Evolutionary conservation across 495 filamentous ascomycete species (phyloP), one percentile per base, ranked within the genome.

Genomic region (Melanomma pulvis-pyrius): DNA sequence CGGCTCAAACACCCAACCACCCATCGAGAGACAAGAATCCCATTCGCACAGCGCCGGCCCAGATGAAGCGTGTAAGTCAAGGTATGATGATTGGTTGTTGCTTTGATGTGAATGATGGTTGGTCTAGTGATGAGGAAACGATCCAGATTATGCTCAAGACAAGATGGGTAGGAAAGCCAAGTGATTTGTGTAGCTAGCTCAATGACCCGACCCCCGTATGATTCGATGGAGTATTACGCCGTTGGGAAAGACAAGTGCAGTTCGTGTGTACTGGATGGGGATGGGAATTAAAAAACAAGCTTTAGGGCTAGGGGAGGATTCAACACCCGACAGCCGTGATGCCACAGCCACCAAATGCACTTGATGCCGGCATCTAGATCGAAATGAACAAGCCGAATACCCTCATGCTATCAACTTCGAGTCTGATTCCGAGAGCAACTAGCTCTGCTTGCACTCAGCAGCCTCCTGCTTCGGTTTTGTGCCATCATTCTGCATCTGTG

Each of bases 391-490:
- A 41, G 54, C 51, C 44, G 48, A 50, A 53, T 49, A 17, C 28
- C 55, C 32, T 69, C 65, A 57, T 32, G 46, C 59, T 55, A 55
- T 34, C 54, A 55, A 46, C n/a, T 54, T 49, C 19, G 46, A 54
- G 46, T 26, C 52, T 21, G 36, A 36, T n/a, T 21, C 12, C 5
- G 12, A 15, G 17, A 56, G 28, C 22, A 69, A 85, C 82, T 88
- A 99, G 81, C 92, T 98, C 83, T 98, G 96, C 84, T 98, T 99
- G 90, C 96, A 99, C 82, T 99, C 96, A 65, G 94, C 92, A 65
- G 96, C 89, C 81, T 99, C 96, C 79, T 97, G 93, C 86, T 97
- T 98, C 46, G 96, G 93, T 86, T 98, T 97, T 67, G 91, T 88
- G 56, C 86, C 86, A 75, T 96, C 96, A 79, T 97, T 92, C 96